Base-by-base conservation (phyloP, 164 flowering plant genomes). In the Vitis rotundifolia region DNA sequence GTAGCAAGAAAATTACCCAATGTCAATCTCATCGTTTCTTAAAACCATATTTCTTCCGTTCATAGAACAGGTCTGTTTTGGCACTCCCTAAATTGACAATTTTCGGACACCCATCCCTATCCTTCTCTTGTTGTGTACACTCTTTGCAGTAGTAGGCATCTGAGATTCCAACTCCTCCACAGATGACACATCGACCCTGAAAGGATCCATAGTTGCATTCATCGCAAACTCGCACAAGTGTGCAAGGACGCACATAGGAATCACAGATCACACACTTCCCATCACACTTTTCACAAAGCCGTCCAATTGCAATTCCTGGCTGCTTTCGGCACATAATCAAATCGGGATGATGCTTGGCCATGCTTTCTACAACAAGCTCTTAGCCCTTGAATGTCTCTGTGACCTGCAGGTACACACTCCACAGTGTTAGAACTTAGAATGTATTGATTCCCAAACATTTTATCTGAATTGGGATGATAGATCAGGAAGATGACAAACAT, bases 201-300 rank as follows among this genome's bases (percentile, higher is more conserved):
- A 93, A 93, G 2, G 94, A 91, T n/a, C 97, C 97, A 63, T 91
- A 91, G 78, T 91, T 89, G 89, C 98, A 93, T 72, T 93, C 94
- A 61, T 89, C 97, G 47, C 94, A 89, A 11, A 91, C 91, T 2
- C 93, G 85, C 11, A 93, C 98, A 11, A 88, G 88, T 0, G 92
- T 88, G 78, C 90, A 83, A 54, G 90, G 92, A n/a, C 90, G 87
- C 61, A 88, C 90, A 68, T 88, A 88, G 8, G 92, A 88, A 63
- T 88, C 92, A 65, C 90, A 86, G 18, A 86, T 83, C 15, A 86
- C 90, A 59, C 92, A 88, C 68, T 88, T 86, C 6, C 89, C 89
- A 70, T 84, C 89, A 76, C 86, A 81, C 61, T 86, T 88, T 78
- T 88, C 89, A 60, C 89, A 88, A 0, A 88, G 83, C 15, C 89